Percentiles rank a stretch among this genome's conserved stretches.
phyloP scores from a whole-genome alignment of 176 grass and related monocot genomes.

The Puya raimondii region DNA sequence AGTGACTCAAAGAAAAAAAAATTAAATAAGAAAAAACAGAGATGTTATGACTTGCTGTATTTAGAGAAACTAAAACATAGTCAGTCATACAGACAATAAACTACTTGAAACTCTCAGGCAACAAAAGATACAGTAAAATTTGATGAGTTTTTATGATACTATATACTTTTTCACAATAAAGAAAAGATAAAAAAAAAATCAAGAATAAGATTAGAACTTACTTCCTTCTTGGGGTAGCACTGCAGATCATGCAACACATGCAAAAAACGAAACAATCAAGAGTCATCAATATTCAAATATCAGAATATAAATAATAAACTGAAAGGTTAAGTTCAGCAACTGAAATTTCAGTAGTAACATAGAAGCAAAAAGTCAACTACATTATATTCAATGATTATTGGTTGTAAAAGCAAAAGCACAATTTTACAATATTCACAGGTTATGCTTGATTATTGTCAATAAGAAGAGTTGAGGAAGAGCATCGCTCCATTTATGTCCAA shows the following conservation, averaged over 20 bases:
- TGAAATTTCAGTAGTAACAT: not conserved
- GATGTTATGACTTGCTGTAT: no score
- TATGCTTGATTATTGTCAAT: no score
- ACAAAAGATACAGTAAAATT: not conserved
- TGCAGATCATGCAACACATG: constrained; percentile 37
- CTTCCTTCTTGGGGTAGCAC: constrained; percentile 95
- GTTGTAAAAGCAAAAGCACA: no score
- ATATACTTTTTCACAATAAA: not conserved
- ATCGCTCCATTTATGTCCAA: no score
- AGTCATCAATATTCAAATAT: constrained; percentile 19
- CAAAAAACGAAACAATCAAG: constrained; percentile 27
- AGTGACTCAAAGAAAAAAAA: no score
- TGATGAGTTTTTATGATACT: not conserved
- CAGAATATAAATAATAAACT: not conserved
- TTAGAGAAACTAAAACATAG: not conserved
- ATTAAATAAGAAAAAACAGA: not conserved
- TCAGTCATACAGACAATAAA: not conserved
- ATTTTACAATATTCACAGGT: no score
- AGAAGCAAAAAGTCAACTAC: no score
- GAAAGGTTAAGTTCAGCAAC: not conserved
- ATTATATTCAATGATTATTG: no score
- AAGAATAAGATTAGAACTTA: constrained; percentile 39
- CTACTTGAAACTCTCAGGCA: not conserved
- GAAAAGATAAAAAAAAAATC: constrained; percentile 10
- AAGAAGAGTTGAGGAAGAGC: no score